Base-by-base conservation (phyloP, 805 yeast species). In the Metschnikowia lochheadii region DNA sequence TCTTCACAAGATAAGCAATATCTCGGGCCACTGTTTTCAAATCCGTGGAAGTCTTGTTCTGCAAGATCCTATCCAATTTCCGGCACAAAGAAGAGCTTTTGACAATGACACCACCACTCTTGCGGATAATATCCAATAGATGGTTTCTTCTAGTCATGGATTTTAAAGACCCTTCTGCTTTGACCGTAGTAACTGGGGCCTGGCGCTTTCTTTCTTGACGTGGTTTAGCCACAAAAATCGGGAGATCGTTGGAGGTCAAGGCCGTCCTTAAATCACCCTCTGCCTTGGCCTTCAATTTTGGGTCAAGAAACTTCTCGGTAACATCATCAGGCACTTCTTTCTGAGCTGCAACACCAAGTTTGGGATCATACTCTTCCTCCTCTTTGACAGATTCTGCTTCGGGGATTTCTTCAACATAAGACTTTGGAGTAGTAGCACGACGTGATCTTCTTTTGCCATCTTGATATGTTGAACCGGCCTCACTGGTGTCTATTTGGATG, bases 1-100 rank as follows among this genome's bases (percentile, higher is more conserved):
- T 56, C 42, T 21, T 58, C 46, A 10, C 64, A 20, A 73, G 56
- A 14, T 58, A 49, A 1, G 65, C 62, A 4, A 73, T 66, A 48
- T 73, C 78, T 34, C 78, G 56, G 3, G 68, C 68, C 15, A 73
- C 54, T 0, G 78, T 73, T 49, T 73, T 73, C 35, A 56, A 59
- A 52, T 73, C 78, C 1, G 76, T 73, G 3, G 53, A 43, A 7
- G 74, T 68, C 1, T 56, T 42, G 33, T 48, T 54, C 2, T 63
- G 66, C 29, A 73, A 59, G 18, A 57, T 54, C 45, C 56, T 56
- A 53, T 73, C 77, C 18, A 73, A 52, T 10, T 50, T 46, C 14
- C 75, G 59, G 38, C 71, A 57, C n/a, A 73, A 58, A 10, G 56
- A 56, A 5, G 69, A 67, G 8, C 69, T 64, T 8, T 74, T 69